These are phyloP conservation scores for Apiotrichum montevideense DNA, from an alignment of 1,284 basidiomycete species.

Conservation along the genomic window DNA sequence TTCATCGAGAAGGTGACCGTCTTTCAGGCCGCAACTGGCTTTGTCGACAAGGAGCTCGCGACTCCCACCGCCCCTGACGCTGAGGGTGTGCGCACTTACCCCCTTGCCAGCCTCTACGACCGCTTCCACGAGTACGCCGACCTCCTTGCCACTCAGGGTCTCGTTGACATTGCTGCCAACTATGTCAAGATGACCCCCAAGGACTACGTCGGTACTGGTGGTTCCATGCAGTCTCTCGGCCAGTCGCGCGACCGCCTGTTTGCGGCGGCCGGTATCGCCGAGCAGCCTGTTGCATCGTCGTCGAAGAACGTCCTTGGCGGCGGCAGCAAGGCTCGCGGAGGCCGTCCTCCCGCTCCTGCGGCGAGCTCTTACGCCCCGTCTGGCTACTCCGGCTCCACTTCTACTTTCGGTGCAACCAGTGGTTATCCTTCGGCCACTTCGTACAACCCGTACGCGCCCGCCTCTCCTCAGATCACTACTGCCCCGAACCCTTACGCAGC, in stretches of 20 bases:
- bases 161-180: conserved; percentile 71
- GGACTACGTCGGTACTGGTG: conserved; percentile 63
- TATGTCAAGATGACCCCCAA: conserved; percentile 76
- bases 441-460: background rate
- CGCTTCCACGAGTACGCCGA: conserved; percentile 95
- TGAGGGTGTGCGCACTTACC: conserved; percentile 64
- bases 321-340: conserved; percentile 5
- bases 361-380: conserved; percentile 10
- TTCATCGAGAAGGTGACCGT: conserved; percentile 96
- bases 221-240: conserved; percentile 47
- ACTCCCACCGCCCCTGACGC: conserved; percentile 38
- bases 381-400: background rate
- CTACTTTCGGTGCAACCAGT: conserved; percentile 3
- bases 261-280: conserved; percentile 27
- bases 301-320: conserved; percentile 12
- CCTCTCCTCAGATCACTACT: background rate
- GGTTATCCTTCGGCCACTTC: background rate
- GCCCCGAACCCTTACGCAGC: conserved; percentile 22
- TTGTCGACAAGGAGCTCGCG: conserved; percentile 72
- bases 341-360: conserved; percentile 8
- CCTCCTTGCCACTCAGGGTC: conserved; percentile 80
- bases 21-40: conserved; percentile 83
- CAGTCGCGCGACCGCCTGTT: conserved; percentile 55
- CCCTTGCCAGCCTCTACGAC: conserved; percentile 80
- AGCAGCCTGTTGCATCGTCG: conserved; percentile 7